phyloP scores from a whole-genome alignment of 805 yeast species.

The Pichia cabralensis region DNA sequence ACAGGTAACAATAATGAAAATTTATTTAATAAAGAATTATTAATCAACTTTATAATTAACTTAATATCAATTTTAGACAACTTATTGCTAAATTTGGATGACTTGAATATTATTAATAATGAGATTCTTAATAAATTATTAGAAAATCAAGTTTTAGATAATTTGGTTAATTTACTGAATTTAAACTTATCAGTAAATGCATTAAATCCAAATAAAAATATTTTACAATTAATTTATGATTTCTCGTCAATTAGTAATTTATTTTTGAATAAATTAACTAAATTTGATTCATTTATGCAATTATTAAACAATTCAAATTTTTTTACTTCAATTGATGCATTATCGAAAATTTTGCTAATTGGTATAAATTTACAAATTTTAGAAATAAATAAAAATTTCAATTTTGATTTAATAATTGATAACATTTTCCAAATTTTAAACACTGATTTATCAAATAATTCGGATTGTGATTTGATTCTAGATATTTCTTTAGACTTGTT shows the following conservation, averaged over 20 bases:
- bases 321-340: not conserved
- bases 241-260: slow-evolving; percentile 20
- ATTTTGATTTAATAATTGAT: slow-evolving; percentile 10
- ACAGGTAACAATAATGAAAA: slow-evolving; percentile 15
- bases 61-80: slow-evolving; percentile 58
- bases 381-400: slow-evolving; percentile 19
- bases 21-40: slow-evolving; percentile 30
- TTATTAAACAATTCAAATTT: slow-evolving; percentile 1
- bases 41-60: slow-evolving; percentile 61
- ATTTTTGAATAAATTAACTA: slow-evolving; percentile 17
- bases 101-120: slow-evolving; percentile 35
- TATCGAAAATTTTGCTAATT: slow-evolving; percentile 18
- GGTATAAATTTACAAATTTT: slow-evolving; percentile 24
- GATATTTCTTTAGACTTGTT: slow-evolving; percentile 69
- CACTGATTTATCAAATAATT: slow-evolving; percentile 4
- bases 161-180: slow-evolving; percentile 1
- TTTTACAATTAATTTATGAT: slow-evolving; percentile 23
- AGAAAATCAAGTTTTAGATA: slow-evolving; percentile 21
- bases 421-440: slow-evolving; percentile 18
- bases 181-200: slow-evolving; percentile 10
- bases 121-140: slow-evolving; percentile 17
- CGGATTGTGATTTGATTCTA: slow-evolving; percentile 31
- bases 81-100: slow-evolving; percentile 48
- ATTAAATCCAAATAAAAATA: slow-evolving; percentile 26
- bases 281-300: too few relatives aligned